Evolutionary conservation across 345 rosid genomes (phyloP).

Genomic region (Euphorbia lathyris): DNA sequence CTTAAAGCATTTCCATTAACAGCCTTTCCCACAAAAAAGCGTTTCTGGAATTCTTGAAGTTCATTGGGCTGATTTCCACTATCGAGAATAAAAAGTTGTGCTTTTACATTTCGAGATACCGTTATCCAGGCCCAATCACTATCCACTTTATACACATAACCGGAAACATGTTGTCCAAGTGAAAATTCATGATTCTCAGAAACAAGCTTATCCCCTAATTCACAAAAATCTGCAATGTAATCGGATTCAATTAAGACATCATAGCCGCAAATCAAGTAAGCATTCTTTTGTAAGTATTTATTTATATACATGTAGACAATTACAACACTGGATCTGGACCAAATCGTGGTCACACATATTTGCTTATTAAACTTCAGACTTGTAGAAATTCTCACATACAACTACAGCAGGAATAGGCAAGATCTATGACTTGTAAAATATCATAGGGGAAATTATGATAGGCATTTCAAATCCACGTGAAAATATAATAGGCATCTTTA

Average conservation of each 20-base stretch:
- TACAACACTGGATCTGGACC: no score
- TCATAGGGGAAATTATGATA: neutral
- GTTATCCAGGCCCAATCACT: slow-evolving; percentile 84
- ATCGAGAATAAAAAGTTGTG: slow-evolving; percentile 70
- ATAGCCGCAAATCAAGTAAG: neutral
- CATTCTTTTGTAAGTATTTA: neutral
- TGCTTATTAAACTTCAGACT: no score
- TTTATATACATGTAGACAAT: neutral
- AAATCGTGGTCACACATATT: no score
- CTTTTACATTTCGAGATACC: slow-evolving; percentile 67
- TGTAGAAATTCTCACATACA: neutral
- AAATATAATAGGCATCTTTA: neutral
- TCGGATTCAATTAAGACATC: slow-evolving; percentile 4
- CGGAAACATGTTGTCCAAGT: slow-evolving; percentile 53
- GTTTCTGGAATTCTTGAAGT: slow-evolving; percentile 62
- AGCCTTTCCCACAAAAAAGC: slow-evolving; percentile 60
- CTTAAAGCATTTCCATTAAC: slow-evolving; percentile 64
- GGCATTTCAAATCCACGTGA: neutral
- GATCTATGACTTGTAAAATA: neutral
- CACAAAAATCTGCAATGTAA: slow-evolving; percentile 42
- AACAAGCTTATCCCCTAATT: slow-evolving; percentile 25
- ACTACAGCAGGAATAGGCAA: neutral
- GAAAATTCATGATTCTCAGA: slow-evolving; percentile 48
- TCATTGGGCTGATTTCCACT: slow-evolving; percentile 67
- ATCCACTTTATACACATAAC: slow-evolving; percentile 87